A percentile compares a stretch with the other conserved stretches of the same genome.
phyloP scores from a whole-genome alignment of 768 basidiomycete species.

The Gyrodon lividus region DNA sequence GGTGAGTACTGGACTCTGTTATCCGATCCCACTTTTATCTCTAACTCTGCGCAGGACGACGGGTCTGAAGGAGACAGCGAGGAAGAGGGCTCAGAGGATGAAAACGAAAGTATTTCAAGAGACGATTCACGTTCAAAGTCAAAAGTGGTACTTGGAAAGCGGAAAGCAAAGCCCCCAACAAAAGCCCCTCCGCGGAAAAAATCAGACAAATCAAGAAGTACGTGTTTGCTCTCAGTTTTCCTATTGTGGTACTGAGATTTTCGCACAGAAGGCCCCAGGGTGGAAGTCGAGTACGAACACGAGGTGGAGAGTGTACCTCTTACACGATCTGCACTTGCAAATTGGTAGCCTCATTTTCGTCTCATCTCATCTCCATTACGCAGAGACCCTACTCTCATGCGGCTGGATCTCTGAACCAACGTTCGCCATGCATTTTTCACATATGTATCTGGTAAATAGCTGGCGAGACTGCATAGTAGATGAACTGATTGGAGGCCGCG shows the following conservation, averaged over 20 bases:
- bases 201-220: slow-evolving; percentile 64
- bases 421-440: too few relatives aligned
- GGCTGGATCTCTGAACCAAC: neutral
- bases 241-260: slow-evolving; percentile 11
- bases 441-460: too few relatives aligned
- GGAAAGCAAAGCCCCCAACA: slow-evolving; percentile 51
- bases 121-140: slow-evolving; percentile 37
- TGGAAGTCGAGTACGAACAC: slow-evolving; percentile 97
- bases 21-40: neutral
- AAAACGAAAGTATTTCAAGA: slow-evolving; percentile 38
- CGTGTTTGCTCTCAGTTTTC: slow-evolving; percentile 25
- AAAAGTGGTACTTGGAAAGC: slow-evolving; percentile 60
- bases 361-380: neutral
- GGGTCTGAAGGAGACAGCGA: slow-evolving; percentile 44
- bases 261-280: slow-evolving; percentile 63
- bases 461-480: too few relatives aligned
- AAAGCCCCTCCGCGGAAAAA: slow-evolving; percentile 48
- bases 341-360: slow-evolving; percentile 44
- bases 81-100: slow-evolving; percentile 42
- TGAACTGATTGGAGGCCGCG: too few relatives aligned
- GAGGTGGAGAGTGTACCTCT: slow-evolving; percentile 74
- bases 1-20: slow-evolving; percentile 39
- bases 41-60: slow-evolving; percentile 34
- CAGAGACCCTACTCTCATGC: neutral
- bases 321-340: slow-evolving; percentile 48